Base-by-base conservation (phyloP, 2,329 filamentous ascomycete species). In the Venturia effusa region DNA sequence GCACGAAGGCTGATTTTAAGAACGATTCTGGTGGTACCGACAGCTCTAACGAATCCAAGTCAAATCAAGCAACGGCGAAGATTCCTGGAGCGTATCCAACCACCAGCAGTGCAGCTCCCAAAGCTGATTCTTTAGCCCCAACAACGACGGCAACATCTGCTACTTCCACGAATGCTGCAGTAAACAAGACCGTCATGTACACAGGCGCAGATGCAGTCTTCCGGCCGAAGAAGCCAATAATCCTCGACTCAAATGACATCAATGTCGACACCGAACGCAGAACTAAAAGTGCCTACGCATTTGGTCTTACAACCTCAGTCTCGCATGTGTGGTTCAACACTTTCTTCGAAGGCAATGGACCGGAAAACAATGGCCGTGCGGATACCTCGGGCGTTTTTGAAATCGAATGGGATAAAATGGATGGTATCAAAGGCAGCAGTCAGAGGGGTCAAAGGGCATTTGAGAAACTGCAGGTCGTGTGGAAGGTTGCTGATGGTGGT, bases 291-390 rank as follows among this genome's bases (percentile, higher is more conserved):
- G 15, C 61, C 19, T 59, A 40, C 37, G 30, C 39, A 10, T 91
- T 0, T 84, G 90, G 68, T 0, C 90, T 97, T 86, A 91, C 97
- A 3, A 96, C 93, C 0, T 87, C 92, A 0, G 87, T 97, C 11
- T 92, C 92, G 0, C 93, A 97, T 71, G 90, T 96, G 19, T 99
- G 94, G 94, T 96, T 97, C 80, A 99, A 99, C 71, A 81, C 87
- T 1, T 97, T 87, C 75, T 97, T 97, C 70, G 94, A 97, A 76
- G 92, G 92, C 55, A 79, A 84, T 24, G 88, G 89, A 0, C 86
- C 88, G 0, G 88, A 92, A 70, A 80, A 86, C 51, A 74, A 78
- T n/a, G 90, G 89, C 30, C 77, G 80, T 19, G 80, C 90, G 0
- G 82, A 88, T 60, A 82, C 87, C 54, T 89, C 83, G 11, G 93